A percentile compares a stretch with the other conserved stretches of the same genome.
These are phyloP conservation scores for rapeseed (Brassica napus) DNA, from an alignment of 345 rosid genomes.

Conservation along the genomic window DNA sequence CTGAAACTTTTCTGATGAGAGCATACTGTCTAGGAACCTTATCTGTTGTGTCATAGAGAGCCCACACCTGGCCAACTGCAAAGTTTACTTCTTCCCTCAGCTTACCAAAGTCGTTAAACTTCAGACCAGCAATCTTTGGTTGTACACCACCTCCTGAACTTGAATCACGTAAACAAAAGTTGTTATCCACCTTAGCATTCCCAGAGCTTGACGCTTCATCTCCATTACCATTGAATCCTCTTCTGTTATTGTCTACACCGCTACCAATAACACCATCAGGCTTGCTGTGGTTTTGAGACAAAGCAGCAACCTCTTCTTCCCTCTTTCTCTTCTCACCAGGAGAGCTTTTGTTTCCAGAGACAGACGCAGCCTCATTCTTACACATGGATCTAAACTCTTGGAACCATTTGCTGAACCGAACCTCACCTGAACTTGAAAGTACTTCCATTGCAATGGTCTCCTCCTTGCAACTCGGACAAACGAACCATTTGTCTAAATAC, in stretches of 20 bases:
- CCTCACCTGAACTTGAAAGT: not conserved
- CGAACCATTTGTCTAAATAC: not conserved
- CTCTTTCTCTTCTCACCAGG: not conserved
- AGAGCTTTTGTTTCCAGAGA: not conserved
- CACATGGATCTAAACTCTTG: not conserved
- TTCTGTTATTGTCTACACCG: too few species aligned
- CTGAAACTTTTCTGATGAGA: not conserved
- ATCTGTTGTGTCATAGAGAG: not conserved
- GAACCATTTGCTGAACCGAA: not conserved
- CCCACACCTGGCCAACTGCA: not conserved
- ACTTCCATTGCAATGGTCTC: not conserved
- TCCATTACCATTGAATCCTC: too few species aligned
- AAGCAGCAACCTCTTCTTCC: not conserved
- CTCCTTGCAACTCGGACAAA: not conserved
- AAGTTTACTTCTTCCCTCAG: not conserved
- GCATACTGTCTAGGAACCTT: not conserved
- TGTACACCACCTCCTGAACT: too few species aligned
- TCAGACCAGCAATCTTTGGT: not conserved
- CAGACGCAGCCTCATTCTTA: not conserved
- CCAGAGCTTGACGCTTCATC: too few species aligned
- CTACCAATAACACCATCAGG: too few species aligned
- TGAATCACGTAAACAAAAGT: too few species aligned
- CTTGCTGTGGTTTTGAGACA: too few species aligned
- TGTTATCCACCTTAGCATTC: too few species aligned
- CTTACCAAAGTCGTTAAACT: not conserved